Evolutionary conservation across 768 basidiomycete species (phyloP), one percentile per base, ranked within the genome.

Genomic region (Naganishia randhawae): DNA sequence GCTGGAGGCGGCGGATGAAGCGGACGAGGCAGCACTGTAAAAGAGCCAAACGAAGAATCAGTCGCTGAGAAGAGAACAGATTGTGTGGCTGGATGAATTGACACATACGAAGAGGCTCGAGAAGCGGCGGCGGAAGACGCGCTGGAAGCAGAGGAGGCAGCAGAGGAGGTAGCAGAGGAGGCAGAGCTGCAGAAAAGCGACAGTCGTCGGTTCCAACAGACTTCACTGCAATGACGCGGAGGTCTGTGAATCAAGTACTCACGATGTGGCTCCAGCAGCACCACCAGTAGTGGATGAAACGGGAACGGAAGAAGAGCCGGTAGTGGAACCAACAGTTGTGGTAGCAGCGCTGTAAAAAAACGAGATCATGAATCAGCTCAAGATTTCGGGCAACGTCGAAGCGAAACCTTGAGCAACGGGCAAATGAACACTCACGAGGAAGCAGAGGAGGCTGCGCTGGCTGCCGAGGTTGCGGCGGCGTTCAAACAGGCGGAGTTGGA

Each of bases 401-500:
- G 31, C 14, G 16, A 14, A 31, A 22, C 4, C 41, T 61, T 31
- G 13, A 17, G 29, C 8, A 25, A 67, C 72, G 57, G 71, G 67
- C 32, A 73, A 72, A 14, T 68, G 71, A 48, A 66, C 55, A 48
- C 67, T 29, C 22, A 57, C 66, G 55, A 41, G 22, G 50, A 29
- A 31, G 62, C 41, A 39, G 41, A 63, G 27, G 55, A 37, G 10
- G 48, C 69, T 54, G 31, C 69, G n/a, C 69, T 29, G 31, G 72
- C 51, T 35, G 67, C 71, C 29, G 72, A 63, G 66, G 77, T 71
- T 52, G 75, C 73, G 4, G 71, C 71, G 32, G 67, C 63, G 37
- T 52, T 70, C 54, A 79, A 53, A 66, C 78, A 79, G 19, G 73
- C 51, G 51, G 39, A 71, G 69, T 69, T 72, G 25, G 71, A 52